These are phyloP conservation scores for Straminergon stramineum DNA, from an alignment of 225 moss, liverwort and hornwort species.

Conservation along the genomic window DNA sequence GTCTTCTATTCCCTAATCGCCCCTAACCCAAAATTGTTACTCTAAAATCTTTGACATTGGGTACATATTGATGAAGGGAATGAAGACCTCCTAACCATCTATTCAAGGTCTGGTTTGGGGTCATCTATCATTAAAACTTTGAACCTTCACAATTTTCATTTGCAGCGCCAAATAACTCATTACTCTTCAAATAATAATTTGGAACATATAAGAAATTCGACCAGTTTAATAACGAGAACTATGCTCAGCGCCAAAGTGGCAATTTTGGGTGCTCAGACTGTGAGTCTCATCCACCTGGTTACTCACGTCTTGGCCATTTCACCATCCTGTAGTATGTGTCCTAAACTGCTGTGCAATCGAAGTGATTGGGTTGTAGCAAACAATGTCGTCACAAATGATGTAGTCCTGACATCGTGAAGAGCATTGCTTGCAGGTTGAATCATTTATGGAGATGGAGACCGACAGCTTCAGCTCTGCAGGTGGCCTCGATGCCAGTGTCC, in stretches of 20 bases:
- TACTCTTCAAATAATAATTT: background rate
- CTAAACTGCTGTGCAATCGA: background rate
- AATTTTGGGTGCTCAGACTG: background rate
- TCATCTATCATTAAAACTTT: background rate
- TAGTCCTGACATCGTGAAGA: background rate
- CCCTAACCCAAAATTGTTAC: too few species aligned
- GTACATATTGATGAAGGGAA: too few species aligned
- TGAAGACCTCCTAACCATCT: background rate
- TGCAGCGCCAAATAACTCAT: background rate
- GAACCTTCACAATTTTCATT: background rate
- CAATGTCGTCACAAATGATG: background rate
- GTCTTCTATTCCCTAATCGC: background rate
- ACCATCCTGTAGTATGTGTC: background rate
- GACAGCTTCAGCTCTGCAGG: background rate
- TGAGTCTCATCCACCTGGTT: background rate
- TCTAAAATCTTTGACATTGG: background rate
- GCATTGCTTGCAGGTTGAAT: background rate
- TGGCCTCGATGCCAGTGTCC: slow-evolving; percentile 12
- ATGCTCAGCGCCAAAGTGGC: background rate
- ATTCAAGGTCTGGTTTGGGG: background rate
- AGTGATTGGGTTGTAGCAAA: background rate
- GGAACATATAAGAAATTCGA: background rate
- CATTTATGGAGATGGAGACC: background rate
- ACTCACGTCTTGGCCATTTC: background rate
- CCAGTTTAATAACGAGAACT: background rate